Evolutionary conservation across 306 rosid genomes (phyloP).

Genomic region (Potentilla sterilis): DNA sequence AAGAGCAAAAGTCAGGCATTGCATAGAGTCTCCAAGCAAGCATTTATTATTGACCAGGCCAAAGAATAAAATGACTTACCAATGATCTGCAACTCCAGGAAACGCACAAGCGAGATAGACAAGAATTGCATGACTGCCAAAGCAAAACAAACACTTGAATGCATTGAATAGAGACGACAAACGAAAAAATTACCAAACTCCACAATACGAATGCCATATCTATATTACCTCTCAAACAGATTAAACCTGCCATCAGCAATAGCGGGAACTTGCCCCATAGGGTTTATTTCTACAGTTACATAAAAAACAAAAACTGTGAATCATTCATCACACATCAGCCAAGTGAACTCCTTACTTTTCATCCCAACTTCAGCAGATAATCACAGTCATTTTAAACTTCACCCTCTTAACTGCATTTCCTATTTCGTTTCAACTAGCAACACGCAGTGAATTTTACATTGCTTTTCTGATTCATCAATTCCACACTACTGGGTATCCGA

Average conservation of each 20-base stretch:
- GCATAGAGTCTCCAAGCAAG: neutral
- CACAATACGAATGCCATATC: neutral
- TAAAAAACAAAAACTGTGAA: neutral
- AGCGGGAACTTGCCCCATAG: slow-evolving; percentile 71
- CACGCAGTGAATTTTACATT: no score
- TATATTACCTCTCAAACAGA: slow-evolving; percentile 72
- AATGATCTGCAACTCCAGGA: slow-evolving; percentile 80
- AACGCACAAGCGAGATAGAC: slow-evolving; percentile 69
- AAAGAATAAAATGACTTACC: slow-evolving; percentile 49
- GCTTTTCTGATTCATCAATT: neutral
- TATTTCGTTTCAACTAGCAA: no score
- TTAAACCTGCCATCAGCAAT: slow-evolving; percentile 80
- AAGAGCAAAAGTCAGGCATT: slow-evolving; percentile 1
- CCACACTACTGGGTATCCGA: neutral
- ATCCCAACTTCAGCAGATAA: neutral
- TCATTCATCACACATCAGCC: neutral
- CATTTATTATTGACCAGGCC: neutral
- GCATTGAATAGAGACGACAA: neutral
- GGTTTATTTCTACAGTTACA: slow-evolving; percentile 66
- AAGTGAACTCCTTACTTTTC: neutral
- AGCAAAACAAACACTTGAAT: slow-evolving; percentile 13
- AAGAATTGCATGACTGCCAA: slow-evolving; percentile 83
- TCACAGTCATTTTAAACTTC: neutral
- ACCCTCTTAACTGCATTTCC: neutral
- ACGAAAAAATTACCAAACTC: neutral